Evolutionary conservation across 257 asterid species (phyloP), one percentile per base, ranked within the genome.

Genomic region (Linderniella brevidens): DNA sequence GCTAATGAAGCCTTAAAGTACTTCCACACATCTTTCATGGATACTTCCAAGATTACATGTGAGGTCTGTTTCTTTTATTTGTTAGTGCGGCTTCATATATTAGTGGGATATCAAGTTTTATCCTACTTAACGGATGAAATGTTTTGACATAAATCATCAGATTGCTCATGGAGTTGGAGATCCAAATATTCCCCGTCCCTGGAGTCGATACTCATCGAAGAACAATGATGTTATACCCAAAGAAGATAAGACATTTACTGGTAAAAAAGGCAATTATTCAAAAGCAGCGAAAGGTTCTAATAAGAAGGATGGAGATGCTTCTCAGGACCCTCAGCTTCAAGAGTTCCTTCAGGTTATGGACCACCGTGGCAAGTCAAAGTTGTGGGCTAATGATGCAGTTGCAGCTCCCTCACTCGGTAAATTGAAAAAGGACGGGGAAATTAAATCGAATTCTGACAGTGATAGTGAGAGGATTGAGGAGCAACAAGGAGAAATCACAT

Each of bases 281-380:
- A 58, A 50, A 37, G 60, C 19, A 11, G 56, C 53, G 14, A 67
- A 67, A 60, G 72, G 65, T 58, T 71, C 62, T 46, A 76, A 56
- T 35, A 63, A 57, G 66, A 65, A 64, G 50, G 64, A 49, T 41
- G 66, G 68, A 56, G 71, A 66, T 58, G 79, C 54, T 58, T 72
- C 64, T 47, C 65, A 52, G 58, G 72, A 85, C 46, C 94, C 83
- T 52, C 71, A 68, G 48, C 76, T 81, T 56, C 77, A 74, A 58
- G 98, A 90, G 69, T 85, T 78, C 66, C 86, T 90, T 62, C 69
- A 81, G 68, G 77, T 90, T 55, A 79, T 77, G 95, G 79, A 83
- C 66, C 85, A 68, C 17, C 79, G 84, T 57, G 73, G 86, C 50
- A 84, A 63, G 68, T 76, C 98, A 54, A 80, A 90, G 63, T 42